Evolutionary conservation across 176 grass and related monocot species (phyloP).

Genomic region (Carex cristatella): DNA sequence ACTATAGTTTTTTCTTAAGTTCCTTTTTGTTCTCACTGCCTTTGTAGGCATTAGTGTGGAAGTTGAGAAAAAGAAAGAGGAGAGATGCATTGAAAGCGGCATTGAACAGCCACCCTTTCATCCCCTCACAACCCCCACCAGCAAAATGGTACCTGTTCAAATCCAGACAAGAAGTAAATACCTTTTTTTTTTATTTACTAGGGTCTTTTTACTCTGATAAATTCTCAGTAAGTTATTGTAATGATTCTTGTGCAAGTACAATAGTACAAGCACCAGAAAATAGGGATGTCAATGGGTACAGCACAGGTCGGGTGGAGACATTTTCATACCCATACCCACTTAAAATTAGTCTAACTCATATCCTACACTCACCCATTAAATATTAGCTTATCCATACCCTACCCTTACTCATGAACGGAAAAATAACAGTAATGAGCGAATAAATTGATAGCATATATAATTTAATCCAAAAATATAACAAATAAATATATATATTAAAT

Average conservation of each 20-base stretch:
- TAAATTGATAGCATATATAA: too few relatives aligned
- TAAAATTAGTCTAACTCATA: too few relatives aligned
- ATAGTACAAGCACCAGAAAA: neutral
- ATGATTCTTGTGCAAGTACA: neutral
- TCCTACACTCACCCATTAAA: too few relatives aligned
- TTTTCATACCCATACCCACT: too few relatives aligned
- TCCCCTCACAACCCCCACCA: constrained; percentile 60
- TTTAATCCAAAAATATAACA: too few relatives aligned
- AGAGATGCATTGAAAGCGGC: constrained; percentile 86
- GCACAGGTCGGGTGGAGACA: too few relatives aligned
- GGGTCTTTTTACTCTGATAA: neutral
- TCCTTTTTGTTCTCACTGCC: constrained; percentile 39
- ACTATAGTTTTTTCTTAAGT: constrained; percentile 8
- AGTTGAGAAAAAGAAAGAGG: constrained; percentile 74
- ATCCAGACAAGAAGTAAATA: constrained; percentile 2
- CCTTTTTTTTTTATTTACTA: neutral
- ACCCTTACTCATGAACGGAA: too few relatives aligned
- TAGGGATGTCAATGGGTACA: too few relatives aligned
- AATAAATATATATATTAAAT: too few relatives aligned
- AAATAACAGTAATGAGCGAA: too few relatives aligned
- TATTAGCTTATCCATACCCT: too few relatives aligned
- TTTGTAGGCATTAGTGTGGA: constrained; percentile 57
- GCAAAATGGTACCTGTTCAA: constrained; percentile 47
- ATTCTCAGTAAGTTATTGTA: neutral
- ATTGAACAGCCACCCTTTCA: constrained; percentile 80